Evolutionary conservation across 129 eudicot genomes (phyloP).

Genomic region (Chrysanthemum seticuspe): DNA sequence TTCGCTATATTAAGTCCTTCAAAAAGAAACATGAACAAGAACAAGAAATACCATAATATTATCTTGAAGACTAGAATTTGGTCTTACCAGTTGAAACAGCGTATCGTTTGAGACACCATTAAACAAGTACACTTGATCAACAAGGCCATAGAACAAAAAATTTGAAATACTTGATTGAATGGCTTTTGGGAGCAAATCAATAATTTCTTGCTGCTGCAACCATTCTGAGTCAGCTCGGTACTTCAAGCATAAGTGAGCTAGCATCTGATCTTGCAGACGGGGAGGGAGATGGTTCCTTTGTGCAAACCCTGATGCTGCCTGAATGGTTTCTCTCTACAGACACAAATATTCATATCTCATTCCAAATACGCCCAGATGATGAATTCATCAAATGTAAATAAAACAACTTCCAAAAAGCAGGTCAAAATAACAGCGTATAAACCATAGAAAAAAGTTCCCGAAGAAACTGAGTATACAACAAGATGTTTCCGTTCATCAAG

Average conservation of each 20-base stretch:
- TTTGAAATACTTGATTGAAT: slow-evolving; percentile 60
- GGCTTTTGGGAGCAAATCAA: slow-evolving; percentile 69
- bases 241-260: slow-evolving; percentile 58
- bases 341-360: slow-evolving; percentile 11
- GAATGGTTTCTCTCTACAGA: slow-evolving; percentile 61
- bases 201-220: slow-evolving; percentile 66
- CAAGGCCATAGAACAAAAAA: slow-evolving; percentile 45
- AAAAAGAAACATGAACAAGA: background rate
- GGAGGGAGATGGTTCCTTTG: slow-evolving; percentile 61
- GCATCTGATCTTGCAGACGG: slow-evolving; percentile 64
- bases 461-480: too few relatives aligned
- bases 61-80: background rate
- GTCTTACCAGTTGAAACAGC: slow-evolving; percentile 60
- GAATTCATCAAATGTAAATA: background rate
- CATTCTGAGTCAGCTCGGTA: slow-evolving; percentile 72
- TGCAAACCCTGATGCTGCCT: slow-evolving; percentile 68
- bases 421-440: too few relatives aligned
- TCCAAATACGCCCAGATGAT: background rate
- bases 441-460: too few relatives aligned
- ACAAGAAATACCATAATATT: background rate
- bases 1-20: too few relatives aligned
- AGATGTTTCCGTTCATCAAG: too few relatives aligned
- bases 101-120: slow-evolving; percentile 59
- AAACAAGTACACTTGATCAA: slow-evolving; percentile 65
- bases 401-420: slow-evolving; percentile 9